A percentile compares a stretch with the other conserved stretches of the same genome.
These are phyloP conservation scores for Penicillium sp. DNA, from an alignment of 2,329 filamentous ascomycete species.

Conservation along the genomic window DNA sequence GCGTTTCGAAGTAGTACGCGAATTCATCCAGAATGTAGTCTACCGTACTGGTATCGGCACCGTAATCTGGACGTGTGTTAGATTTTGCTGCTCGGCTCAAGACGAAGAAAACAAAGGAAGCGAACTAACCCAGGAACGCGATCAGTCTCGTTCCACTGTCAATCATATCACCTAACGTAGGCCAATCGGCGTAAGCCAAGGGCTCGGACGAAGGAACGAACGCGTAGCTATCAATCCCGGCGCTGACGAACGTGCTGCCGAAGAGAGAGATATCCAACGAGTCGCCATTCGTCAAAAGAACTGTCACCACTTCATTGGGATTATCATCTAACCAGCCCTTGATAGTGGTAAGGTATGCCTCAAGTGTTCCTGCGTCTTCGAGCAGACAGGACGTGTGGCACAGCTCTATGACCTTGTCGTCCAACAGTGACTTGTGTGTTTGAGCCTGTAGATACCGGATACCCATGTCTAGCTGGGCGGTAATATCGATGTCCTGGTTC, in stretches of 20 bases:
- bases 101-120: background rate
- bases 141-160: conserved; percentile 43
- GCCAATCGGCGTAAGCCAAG: conserved; percentile 42
- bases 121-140: conserved; percentile 43
- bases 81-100: background rate
- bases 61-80: conserved; percentile 36
- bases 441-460: conserved; percentile 66
- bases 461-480: conserved; percentile 60
- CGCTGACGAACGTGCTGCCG: conserved; percentile 32
- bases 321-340: conserved; percentile 62
- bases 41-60: conserved; percentile 37
- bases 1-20: conserved; percentile 49
- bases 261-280: conserved; percentile 33
- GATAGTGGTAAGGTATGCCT: conserved; percentile 56
- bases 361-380: conserved; percentile 60
- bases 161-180: conserved; percentile 45
- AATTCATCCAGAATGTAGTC: conserved; percentile 48
- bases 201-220: conserved; percentile 39
- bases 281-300: conserved; percentile 65
- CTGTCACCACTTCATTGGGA: conserved; percentile 61
- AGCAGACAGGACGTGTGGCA: conserved; percentile 66
- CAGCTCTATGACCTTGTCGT: conserved; percentile 54
- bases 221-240: conserved; percentile 33
- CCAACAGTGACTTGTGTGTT: conserved; percentile 54
- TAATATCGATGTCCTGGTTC: conserved; percentile 63